Conservation (phyloP, 1,139 yeast genomes). For the Hanseniaspora uvarum region DNA sequence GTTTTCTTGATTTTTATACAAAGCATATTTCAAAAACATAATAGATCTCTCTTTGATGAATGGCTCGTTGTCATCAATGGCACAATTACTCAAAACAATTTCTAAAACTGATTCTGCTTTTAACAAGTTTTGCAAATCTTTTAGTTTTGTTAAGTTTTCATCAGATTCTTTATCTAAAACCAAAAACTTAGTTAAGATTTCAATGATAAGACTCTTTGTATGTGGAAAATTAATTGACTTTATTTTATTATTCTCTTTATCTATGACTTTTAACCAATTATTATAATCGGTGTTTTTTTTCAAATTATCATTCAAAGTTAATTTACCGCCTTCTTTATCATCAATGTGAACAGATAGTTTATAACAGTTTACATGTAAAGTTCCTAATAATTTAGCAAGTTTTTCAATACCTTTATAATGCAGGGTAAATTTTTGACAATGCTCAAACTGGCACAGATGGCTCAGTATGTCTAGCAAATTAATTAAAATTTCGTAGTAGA, state of each 20-base stretch:
- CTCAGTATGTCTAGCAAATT: slow-evolving; percentile 43
- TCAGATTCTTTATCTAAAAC: neutral
- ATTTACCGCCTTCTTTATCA: slow-evolving; percentile 23
- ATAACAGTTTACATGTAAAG: slow-evolving; percentile 41
- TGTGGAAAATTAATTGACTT: slow-evolving; percentile 44
- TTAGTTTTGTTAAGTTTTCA: slow-evolving; percentile 36
- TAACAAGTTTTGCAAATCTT: slow-evolving; percentile 53
- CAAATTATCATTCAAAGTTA: slow-evolving; percentile 25
- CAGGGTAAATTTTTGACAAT: slow-evolving; percentile 42
- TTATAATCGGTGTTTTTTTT: slow-evolving; percentile 26
- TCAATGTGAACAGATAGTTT: slow-evolving; percentile 32
- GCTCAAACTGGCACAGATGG: slow-evolving; percentile 42
- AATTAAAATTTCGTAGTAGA: slow-evolving; percentile 28
- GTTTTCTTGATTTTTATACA: slow-evolving; percentile 54
- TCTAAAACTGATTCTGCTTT: slow-evolving; percentile 61
- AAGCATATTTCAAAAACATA: slow-evolving; percentile 58
- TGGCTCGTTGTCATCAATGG: slow-evolving; percentile 81
- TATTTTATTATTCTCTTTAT: slow-evolving; percentile 22
- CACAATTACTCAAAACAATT: slow-evolving; percentile 65
- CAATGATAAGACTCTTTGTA: slow-evolving; percentile 51
- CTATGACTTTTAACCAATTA: slow-evolving; percentile 20
- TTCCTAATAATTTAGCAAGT: slow-evolving; percentile 39
- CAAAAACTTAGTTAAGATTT: slow-evolving; percentile 45
- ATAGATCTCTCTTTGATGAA: slow-evolving; percentile 78
- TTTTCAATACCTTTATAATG: slow-evolving; percentile 42